Conservation (phyloP, 768 basidiomycete species). For the Phylloporus sp. region DNA sequence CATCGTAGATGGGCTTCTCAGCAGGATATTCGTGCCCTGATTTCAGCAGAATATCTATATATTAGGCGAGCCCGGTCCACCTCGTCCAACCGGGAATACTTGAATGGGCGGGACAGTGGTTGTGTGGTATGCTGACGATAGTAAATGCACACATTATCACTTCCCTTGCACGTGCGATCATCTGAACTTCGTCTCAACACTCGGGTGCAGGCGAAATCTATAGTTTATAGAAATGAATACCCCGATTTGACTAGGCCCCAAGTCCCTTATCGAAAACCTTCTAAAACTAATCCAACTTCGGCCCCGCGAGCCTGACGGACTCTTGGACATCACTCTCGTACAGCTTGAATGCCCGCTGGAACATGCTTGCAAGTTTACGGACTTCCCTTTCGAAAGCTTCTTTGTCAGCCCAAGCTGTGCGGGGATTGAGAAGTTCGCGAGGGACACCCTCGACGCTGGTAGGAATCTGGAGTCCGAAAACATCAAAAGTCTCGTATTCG, state of each 20-base stretch:
- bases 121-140: constrained; percentile 22
- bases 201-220: constrained; percentile 2
- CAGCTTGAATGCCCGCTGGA: constrained; percentile 86
- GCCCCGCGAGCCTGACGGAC: constrained; percentile 81
- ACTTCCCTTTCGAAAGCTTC: constrained; percentile 88
- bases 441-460: constrained; percentile 82
- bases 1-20: constrained; percentile 17
- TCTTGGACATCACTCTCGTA: constrained; percentile 84
- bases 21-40: constrained; percentile 10
- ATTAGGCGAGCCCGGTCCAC: not conserved
- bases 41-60: constrained; percentile 8
- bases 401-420: constrained; percentile 81
- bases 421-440: constrained; percentile 84
- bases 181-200: not conserved
- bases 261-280: not conserved
- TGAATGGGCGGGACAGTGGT: not conserved
- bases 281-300: constrained; percentile 33
- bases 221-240: constrained; percentile 1
- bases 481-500: constrained; percentile 78
- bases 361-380: constrained; percentile 87
- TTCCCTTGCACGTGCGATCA: not conserved
- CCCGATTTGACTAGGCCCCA: not conserved
- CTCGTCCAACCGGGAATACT: constrained; percentile 7
- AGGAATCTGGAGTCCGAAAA: constrained; percentile 84
- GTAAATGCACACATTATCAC: not conserved